A percentile compares a stretch with the other conserved stretches of the same genome.
Conservation (phyloP, 192 early-diverging fungal species). For the Backusella tarrabulga region DNA sequence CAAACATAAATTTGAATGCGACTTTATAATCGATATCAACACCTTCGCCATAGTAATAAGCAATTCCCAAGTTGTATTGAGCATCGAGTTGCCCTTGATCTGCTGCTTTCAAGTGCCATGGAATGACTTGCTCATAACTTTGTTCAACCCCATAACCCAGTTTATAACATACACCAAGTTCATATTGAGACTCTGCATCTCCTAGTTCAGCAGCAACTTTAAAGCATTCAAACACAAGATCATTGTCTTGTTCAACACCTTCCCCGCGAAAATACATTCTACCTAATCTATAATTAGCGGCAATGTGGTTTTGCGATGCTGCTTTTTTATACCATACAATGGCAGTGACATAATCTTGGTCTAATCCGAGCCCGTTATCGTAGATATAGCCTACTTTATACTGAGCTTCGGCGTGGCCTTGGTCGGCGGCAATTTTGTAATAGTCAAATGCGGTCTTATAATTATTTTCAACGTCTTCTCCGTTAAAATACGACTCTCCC, state of each 20-base stretch:
- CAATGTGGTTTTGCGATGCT: background rate
- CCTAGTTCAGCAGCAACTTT: background rate
- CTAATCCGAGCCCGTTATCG: background rate
- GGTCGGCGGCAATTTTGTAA: background rate
- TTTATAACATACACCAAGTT: background rate
- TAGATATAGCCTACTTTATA: background rate
- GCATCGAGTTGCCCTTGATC: background rate
- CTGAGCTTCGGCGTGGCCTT: background rate
- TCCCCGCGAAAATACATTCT: background rate
- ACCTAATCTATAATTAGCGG: background rate
- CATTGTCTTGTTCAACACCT: background rate
- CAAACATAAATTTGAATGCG: background rate
- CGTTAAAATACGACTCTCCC: background rate
- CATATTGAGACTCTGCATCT: background rate
- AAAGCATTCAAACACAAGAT: background rate
- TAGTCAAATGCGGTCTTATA: background rate
- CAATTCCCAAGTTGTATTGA: background rate
- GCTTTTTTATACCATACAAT: background rate
- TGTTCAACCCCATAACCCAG: background rate
- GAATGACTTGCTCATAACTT: background rate
- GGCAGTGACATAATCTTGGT: background rate
- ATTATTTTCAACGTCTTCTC: background rate
- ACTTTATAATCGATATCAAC: background rate
- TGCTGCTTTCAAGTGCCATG: background rate
- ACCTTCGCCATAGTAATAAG: background rate